These are phyloP conservation scores for Spencermartinsiella europaea DNA, from an alignment of 805 yeast species.

Conservation along the genomic window DNA sequence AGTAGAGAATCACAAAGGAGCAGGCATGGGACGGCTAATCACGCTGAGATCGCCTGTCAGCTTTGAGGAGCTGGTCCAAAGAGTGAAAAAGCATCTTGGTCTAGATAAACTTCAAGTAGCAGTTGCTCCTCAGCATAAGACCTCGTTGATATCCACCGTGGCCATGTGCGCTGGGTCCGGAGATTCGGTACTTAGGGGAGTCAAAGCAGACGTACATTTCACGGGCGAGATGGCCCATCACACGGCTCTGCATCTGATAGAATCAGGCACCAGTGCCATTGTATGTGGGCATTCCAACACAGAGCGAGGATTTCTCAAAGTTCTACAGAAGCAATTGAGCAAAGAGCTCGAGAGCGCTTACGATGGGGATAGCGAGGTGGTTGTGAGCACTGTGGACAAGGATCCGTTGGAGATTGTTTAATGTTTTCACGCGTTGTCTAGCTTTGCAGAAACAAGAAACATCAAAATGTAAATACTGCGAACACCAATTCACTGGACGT, in stretches of 20 bases:
- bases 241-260: slow-evolving; percentile 69
- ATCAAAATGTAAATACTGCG: slow-evolving; percentile 1
- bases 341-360: slow-evolving; percentile 36
- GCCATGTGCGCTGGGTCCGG: slow-evolving; percentile 98
- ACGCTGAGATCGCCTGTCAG: slow-evolving; percentile 40
- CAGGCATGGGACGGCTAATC: slow-evolving; percentile 81
- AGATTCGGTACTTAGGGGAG: slow-evolving; percentile 56
- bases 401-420: slow-evolving; percentile 49
- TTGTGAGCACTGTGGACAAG: slow-evolving; percentile 48
- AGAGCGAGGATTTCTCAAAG: slow-evolving; percentile 74
- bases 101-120: slow-evolving; percentile 64
- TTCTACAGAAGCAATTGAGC: slow-evolving; percentile 46
- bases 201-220: slow-evolving; percentile 62
- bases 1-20: slow-evolving; percentile 37
- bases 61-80: slow-evolving; percentile 42
- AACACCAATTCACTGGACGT: no score
- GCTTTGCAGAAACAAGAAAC: slow-evolving; percentile 3
- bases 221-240: slow-evolving; percentile 97
- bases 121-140: slow-evolving; percentile 29
- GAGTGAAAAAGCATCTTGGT: slow-evolving; percentile 50
- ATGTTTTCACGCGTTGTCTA: slow-evolving; percentile 3
- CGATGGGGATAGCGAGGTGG: slow-evolving; percentile 22
- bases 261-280: slow-evolving; percentile 65
- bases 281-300: slow-evolving; percentile 89
- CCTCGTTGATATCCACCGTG: slow-evolving; percentile 36